phyloP scores from a whole-genome alignment of 164 flowering plant species.

The Aristolochia californica region DNA sequence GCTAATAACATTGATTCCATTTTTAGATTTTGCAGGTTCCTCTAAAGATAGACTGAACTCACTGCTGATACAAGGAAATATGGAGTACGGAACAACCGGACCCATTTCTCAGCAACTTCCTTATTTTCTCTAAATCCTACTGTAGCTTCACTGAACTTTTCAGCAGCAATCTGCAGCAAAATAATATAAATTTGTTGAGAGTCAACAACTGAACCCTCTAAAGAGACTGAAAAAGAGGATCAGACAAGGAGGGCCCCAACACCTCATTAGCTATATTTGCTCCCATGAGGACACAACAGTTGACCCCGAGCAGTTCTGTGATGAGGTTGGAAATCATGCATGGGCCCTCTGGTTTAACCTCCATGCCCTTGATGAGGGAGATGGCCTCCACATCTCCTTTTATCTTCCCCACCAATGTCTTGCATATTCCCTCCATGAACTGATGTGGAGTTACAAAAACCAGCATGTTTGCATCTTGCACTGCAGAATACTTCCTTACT shows the following conservation, averaged over 20 bases:
- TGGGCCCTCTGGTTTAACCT: slow-evolving; percentile 88
- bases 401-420: slow-evolving; percentile 62
- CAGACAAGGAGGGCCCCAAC: not conserved
- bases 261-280: slow-evolving; percentile 97
- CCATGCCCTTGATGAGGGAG: slow-evolving; percentile 94
- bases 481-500: slow-evolving; percentile 28
- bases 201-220: not conserved
- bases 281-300: slow-evolving; percentile 95
- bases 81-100: slow-evolving; percentile 63
- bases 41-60: slow-evolving; percentile 20
- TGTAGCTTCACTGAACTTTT: slow-evolving; percentile 94
- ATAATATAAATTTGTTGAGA: not conserved
- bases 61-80: slow-evolving; percentile 80
- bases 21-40: no score
- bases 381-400: slow-evolving; percentile 54
- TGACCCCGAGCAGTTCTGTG: slow-evolving; percentile 55
- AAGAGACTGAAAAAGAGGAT: not conserved
- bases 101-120: slow-evolving; percentile 80
- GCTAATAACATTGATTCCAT: no score
- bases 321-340: slow-evolving; percentile 81
- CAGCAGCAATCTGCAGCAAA: slow-evolving; percentile 70
- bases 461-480: slow-evolving; percentile 75
- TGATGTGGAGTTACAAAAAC: slow-evolving; percentile 97
- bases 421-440: slow-evolving; percentile 86
- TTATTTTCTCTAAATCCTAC: slow-evolving; percentile 65